Evolutionary conservation across 2,329 filamentous ascomycete species (phyloP).

Genomic region (Teratosphaeria gauchensis): DNA sequence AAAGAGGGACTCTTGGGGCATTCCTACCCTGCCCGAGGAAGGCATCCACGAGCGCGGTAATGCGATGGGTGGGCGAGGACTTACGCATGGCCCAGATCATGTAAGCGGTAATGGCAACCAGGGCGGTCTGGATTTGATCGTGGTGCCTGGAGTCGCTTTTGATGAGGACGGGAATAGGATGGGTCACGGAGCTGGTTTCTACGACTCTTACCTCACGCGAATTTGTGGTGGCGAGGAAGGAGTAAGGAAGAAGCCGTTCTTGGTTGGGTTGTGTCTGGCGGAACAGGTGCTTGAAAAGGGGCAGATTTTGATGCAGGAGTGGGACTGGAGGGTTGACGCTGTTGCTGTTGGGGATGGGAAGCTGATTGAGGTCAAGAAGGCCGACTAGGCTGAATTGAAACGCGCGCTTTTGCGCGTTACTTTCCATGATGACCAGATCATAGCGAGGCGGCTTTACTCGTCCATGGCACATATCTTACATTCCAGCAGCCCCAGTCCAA

Average conservation of each 20-base stretch:
- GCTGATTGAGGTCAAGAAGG: neutral
- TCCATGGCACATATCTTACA: neutral
- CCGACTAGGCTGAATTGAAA: neutral
- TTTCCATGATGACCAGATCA: neutral
- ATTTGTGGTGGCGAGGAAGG: slow-evolving; percentile 37
- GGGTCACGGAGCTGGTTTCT: slow-evolving; percentile 93
- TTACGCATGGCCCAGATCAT: neutral
- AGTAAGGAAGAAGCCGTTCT: slow-evolving; percentile 43
- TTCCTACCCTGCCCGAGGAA: slow-evolving; percentile 66
- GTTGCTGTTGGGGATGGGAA: slow-evolving; percentile 25
- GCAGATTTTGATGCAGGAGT: slow-evolving; percentile 61
- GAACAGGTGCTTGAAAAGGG: slow-evolving; percentile 68
- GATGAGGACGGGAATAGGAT: slow-evolving; percentile 65
- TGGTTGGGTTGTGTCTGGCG: slow-evolving; percentile 72
- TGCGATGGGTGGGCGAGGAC: slow-evolving; percentile 53
- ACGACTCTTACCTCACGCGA: slow-evolving; percentile 81
- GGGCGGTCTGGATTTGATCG: slow-evolving; percentile 65
- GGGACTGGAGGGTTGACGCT: slow-evolving; percentile 74
- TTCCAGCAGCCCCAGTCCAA: neutral
- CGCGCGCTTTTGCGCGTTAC: neutral
- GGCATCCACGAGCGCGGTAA: slow-evolving; percentile 60
- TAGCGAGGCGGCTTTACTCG: neutral
- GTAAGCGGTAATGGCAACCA: slow-evolving; percentile 8
- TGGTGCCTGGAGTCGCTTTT: slow-evolving; percentile 91
- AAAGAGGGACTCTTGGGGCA: slow-evolving; percentile 78